phyloP scores from a whole-genome alignment of 2,329 filamentous ascomycete genomes.

The Thermothelomyces thermophilus region DNA sequence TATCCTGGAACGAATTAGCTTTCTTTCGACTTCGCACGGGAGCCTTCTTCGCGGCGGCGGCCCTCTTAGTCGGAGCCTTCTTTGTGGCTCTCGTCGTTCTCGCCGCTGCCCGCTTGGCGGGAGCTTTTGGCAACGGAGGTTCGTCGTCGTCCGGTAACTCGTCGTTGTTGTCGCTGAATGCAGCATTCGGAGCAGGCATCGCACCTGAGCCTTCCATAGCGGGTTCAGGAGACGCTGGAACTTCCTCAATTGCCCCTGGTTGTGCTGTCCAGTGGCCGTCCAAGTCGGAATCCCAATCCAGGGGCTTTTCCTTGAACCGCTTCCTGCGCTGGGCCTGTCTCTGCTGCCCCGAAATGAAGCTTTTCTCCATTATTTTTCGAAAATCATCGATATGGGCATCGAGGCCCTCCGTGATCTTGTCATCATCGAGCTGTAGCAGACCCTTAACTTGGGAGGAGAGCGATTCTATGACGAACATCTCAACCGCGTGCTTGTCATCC shows the following conservation, averaged over 20 bases:
- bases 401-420: conserved; percentile 56
- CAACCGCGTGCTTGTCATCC: conserved; percentile 89
- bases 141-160: conserved; percentile 51
- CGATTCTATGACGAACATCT: conserved; percentile 68
- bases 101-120: conserved; percentile 27
- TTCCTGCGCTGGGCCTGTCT: conserved; percentile 41
- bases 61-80: conserved; percentile 32
- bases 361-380: conserved; percentile 61
- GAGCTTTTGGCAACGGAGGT: conserved; percentile 32
- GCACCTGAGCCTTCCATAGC: neutral
- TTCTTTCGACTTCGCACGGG: conserved; percentile 39
- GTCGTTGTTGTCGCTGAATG: conserved; percentile 40
- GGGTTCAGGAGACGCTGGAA: conserved; percentile 32
- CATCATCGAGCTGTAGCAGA: conserved; percentile 59
- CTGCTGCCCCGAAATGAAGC: conserved; percentile 59
- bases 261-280: conserved; percentile 83
- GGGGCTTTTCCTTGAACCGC: conserved; percentile 68
- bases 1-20: conserved; percentile 32
- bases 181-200: conserved; percentile 10
- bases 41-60: conserved; percentile 40
- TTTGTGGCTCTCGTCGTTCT: conserved; percentile 26
- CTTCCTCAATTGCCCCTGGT: conserved; percentile 56
- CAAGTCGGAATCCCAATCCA: conserved; percentile 81
- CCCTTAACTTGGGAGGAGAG: conserved; percentile 64
- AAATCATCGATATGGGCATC: conserved; percentile 68